These are phyloP conservation scores for Camelina hispida DNA, from an alignment of 345 rosid species.

Conservation along the genomic window DNA sequence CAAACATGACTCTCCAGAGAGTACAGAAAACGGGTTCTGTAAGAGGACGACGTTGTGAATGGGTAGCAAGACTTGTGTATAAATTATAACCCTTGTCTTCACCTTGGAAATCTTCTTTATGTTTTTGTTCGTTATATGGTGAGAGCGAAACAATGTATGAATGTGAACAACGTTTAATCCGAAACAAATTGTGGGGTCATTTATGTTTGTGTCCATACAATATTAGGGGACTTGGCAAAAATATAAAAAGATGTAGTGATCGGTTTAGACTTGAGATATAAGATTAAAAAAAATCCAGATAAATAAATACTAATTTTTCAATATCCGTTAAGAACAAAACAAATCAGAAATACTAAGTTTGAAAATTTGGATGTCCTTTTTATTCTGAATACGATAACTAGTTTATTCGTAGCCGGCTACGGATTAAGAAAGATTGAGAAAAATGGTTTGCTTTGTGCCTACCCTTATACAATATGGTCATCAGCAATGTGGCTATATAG, in stretches of 20 bases:
- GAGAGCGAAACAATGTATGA: background rate
- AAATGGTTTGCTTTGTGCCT: too few relatives aligned
- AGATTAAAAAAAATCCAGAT: too few relatives aligned
- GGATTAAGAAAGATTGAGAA: too few relatives aligned
- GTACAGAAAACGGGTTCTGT: background rate
- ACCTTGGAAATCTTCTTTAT: too few relatives aligned
- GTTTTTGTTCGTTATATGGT: background rate
- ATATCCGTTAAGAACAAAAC: too few relatives aligned
- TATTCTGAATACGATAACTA: too few relatives aligned
- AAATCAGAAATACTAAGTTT: too few relatives aligned
- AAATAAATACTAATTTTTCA: too few relatives aligned
- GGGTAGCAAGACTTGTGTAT: background rate
- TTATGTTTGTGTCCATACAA: constrained; percentile 4
- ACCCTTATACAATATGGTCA: background rate
- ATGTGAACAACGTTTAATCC: background rate
- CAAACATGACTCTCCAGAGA: background rate
- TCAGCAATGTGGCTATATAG: background rate
- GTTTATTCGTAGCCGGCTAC: too few relatives aligned
- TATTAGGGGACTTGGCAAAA: background rate
- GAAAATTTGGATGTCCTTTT: too few relatives aligned
- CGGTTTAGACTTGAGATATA: too few relatives aligned
- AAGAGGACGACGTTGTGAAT: background rate
- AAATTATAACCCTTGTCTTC: background rate
- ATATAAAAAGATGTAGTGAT: background rate
- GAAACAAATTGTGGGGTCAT: background rate